These are phyloP conservation scores for Metschnikowia henanensis DNA, from an alignment of 805 yeast genomes.

Conservation along the genomic window DNA sequence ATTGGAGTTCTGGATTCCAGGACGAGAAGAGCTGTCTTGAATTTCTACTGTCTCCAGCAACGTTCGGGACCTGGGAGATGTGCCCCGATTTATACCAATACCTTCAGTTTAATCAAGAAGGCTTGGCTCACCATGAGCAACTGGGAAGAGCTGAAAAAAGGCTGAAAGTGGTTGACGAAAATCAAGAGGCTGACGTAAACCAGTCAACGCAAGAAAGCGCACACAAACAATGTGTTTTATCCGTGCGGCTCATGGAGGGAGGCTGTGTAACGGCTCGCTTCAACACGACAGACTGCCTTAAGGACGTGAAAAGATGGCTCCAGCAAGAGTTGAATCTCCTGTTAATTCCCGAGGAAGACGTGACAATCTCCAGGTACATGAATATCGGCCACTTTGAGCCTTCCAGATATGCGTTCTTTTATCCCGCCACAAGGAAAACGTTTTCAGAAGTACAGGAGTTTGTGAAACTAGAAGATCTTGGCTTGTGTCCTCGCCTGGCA, in stretches of 20 bases:
- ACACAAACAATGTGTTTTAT: slow-evolving; percentile 8
- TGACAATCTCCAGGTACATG: slow-evolving; percentile 7
- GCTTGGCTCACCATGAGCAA: too few relatives aligned
- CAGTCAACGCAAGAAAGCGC: not conserved
- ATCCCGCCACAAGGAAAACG: slow-evolving; percentile 50
- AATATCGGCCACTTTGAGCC: slow-evolving; percentile 49
- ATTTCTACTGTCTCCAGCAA: slow-evolving; percentile 7
- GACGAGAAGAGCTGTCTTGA: slow-evolving; percentile 4
- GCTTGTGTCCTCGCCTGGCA: slow-evolving; percentile 71
- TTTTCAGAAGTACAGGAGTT: slow-evolving; percentile 52
- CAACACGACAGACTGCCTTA: slow-evolving; percentile 9
- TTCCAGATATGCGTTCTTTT: slow-evolving; percentile 41
- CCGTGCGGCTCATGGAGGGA: slow-evolving; percentile 17
- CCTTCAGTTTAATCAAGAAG: too few relatives aligned
- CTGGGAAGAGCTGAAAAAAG: too few relatives aligned
- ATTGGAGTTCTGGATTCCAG: not conserved
- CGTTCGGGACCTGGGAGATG: not conserved
- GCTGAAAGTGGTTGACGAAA: too few relatives aligned
- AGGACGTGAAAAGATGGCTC: slow-evolving; percentile 20
- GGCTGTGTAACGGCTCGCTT: slow-evolving; percentile 12
- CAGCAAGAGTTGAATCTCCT: slow-evolving; percentile 14
- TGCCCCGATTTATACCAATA: not conserved
- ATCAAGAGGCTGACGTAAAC: too few relatives aligned
- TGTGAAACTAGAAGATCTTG: slow-evolving; percentile 50
- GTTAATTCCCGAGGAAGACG: slow-evolving; percentile 15